Conservation (phyloP, 1,284 basidiomycete species). For the Apiotrichum veenhuisii region DNA sequence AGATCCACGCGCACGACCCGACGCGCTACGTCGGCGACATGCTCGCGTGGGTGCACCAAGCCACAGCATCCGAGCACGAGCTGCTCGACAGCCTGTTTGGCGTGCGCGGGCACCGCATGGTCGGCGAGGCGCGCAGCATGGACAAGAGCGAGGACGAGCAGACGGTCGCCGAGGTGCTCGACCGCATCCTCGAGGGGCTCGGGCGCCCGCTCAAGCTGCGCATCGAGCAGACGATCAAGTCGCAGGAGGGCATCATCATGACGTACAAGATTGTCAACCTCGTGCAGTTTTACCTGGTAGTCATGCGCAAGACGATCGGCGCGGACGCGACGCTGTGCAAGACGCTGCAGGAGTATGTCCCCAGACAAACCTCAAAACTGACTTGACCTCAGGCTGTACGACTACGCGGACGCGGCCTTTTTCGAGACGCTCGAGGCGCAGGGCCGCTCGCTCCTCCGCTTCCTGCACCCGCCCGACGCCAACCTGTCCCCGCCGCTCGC, state of each 20-base stretch:
- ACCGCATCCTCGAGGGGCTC: constrained; percentile 75
- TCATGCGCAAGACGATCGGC: constrained; percentile 89
- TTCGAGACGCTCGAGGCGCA: constrained; percentile 79
- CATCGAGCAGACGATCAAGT: constrained; percentile 85
- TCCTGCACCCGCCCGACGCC: constrained; percentile 70
- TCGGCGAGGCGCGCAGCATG: constrained; percentile 50
- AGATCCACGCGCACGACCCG: constrained; percentile 95
- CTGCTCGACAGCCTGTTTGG: constrained; percentile 81
- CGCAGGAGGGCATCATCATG: constrained; percentile 86
- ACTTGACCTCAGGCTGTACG: constrained; percentile 61
- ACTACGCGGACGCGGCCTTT: constrained; percentile 74
- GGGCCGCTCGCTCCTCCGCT: constrained; percentile 67
- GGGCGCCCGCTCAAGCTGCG: constrained; percentile 81
- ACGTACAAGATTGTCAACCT: constrained; percentile 89
- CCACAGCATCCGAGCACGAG: constrained; percentile 89
- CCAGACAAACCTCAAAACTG: neutral
- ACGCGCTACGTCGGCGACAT: constrained; percentile 95
- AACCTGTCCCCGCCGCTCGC: constrained; percentile 70
- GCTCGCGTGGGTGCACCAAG: constrained; percentile 97
- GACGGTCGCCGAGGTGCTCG: constrained; percentile 76
- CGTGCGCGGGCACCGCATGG: constrained; percentile 70
- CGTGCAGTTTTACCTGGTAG: constrained; percentile 88
- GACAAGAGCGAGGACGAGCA: constrained; percentile 61
- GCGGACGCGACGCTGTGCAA: constrained; percentile 68
- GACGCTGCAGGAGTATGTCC: constrained; percentile 72